Evolutionary conservation across 1,139 yeast species (phyloP).

Genomic region (Diutina siamensis): DNA sequence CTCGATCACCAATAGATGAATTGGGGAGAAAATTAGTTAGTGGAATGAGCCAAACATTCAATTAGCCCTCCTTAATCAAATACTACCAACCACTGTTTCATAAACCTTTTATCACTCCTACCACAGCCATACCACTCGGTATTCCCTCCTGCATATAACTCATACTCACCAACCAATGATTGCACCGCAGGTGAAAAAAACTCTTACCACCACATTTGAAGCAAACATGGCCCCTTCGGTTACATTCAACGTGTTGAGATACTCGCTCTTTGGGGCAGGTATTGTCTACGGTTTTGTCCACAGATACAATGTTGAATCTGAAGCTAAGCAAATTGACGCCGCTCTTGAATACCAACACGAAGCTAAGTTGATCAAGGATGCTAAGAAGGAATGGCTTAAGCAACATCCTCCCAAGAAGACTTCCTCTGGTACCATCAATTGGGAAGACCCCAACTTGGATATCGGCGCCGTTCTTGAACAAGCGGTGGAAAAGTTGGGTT

Average conservation of each 20-base stretch:
- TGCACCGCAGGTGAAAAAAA: conserved; percentile 7
- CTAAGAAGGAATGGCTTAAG: conserved; percentile 79
- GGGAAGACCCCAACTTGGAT: conserved; percentile 89
- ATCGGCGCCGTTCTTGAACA: conserved; percentile 43
- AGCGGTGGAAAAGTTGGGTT: conserved; percentile 32
- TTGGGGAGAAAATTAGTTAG: too few species aligned
- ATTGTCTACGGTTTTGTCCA: conserved; percentile 82
- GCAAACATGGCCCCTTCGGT: conserved; percentile 13
- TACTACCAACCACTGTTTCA: not conserved
- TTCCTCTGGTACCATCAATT: conserved; percentile 41
- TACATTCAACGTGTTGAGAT: conserved; percentile 71
- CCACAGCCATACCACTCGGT: too few species aligned
- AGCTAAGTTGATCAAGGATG: conserved; percentile 71
- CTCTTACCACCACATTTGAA: conserved; percentile 6
- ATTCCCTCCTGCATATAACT: not conserved
- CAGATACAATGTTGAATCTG: conserved; percentile 55
- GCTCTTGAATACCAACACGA: conserved; percentile 51
- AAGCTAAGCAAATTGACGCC: conserved; percentile 48
- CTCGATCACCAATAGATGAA: too few species aligned
- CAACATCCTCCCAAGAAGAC: conserved; percentile 28
- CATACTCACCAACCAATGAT: not conserved
- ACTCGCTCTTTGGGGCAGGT: conserved; percentile 87
- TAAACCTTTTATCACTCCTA: too few species aligned
- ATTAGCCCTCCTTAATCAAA: not conserved
- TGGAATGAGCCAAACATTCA: too few species aligned